Base-by-base conservation (phyloP, 129 eudicot species). In the Deinandra increscens region DNA sequence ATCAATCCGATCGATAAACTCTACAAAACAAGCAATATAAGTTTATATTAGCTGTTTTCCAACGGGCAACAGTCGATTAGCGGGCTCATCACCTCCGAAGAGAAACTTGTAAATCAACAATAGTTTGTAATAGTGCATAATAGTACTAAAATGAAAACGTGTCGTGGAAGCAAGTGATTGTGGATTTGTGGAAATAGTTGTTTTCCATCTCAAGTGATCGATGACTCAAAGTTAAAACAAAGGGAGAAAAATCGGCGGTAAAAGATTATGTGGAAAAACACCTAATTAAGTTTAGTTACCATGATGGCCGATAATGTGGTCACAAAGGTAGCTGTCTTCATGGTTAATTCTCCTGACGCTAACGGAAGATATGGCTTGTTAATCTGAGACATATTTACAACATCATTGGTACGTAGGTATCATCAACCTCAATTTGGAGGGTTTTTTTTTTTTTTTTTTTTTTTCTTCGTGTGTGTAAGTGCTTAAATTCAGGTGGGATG, bases 281-380 rank as follows among this genome's bases (percentile, higher is more conserved):
- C 38, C 19, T 37, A 45, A n/a, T 7, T 7, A 5, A 20, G 2
- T 33, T 38, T 39, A 66, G 6, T 58, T 68, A 76, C 80, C 80
- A 59, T 58, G 20, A 68, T 68, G 37, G 80, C 80, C 1, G 75
- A 76, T 39, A 68, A 48, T 26, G 56, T 6, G 63, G 75, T 76
- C 12, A 76, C 75, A 2, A 49, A 1, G 63, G 60, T 76, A 56
- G 80, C 80, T 22, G 80, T 13, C 1, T 76, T 76, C 70, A 76
- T 68, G 69, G 55, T 60, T 8, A 76, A 46, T 48, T 76, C 70
- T 49, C 80, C 80, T 0, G 80, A 64, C 0, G 80, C 75, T 49
- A 76, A 76, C 0, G 80, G 80, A 46, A 76, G 80, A 68, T 68
- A 48, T 3, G 80, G 75, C 56, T 76, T 76, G 55, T 76, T 76